phyloP scores from a whole-genome alignment of 345 rosid genomes.

The Rhizophora mangle region DNA sequence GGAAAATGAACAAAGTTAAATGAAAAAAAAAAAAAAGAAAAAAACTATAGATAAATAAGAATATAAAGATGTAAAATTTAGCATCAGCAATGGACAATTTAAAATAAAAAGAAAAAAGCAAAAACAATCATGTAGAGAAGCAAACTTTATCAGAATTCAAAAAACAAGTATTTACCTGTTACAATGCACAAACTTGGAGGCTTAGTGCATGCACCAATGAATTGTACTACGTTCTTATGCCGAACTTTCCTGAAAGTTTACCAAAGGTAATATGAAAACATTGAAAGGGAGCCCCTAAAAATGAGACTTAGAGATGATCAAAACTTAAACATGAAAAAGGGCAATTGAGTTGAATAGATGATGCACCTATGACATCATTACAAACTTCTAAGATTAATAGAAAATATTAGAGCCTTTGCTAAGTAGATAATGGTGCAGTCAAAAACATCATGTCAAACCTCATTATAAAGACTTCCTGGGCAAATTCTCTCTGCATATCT shows the following conservation, averaged over 20 bases:
- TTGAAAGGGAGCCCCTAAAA: neutral
- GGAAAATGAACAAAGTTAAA: constrained; percentile 14
- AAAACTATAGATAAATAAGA: constrained; percentile 6
- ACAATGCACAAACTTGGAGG: constrained; percentile 87
- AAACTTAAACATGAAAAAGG: no score
- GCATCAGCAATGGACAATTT: constrained; percentile 26
- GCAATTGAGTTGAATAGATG: neutral
- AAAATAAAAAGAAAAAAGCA: neutral
- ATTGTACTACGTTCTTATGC: constrained; percentile 94
- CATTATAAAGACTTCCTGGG: constrained; percentile 95
- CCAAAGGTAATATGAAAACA: constrained; percentile 4
- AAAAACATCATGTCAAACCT: constrained; percentile 45
- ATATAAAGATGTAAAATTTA: constrained; percentile 49
- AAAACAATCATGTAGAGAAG: no score
- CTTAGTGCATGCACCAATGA: constrained; percentile 96
- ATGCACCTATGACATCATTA: neutral
- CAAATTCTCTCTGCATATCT: constrained; percentile 86
- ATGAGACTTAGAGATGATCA: no score
- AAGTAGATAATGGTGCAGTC: neutral
- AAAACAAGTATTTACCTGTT: constrained; percentile 52
- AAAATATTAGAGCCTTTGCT: neutral
- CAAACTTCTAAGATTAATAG: neutral
- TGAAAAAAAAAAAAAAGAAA: neutral
- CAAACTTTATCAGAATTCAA: neutral
- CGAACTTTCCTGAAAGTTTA: constrained; percentile 76